Evolutionary conservation across 1,284 basidiomycete genomes (phyloP).

Genomic region (Moesziomyces sp.): DNA sequence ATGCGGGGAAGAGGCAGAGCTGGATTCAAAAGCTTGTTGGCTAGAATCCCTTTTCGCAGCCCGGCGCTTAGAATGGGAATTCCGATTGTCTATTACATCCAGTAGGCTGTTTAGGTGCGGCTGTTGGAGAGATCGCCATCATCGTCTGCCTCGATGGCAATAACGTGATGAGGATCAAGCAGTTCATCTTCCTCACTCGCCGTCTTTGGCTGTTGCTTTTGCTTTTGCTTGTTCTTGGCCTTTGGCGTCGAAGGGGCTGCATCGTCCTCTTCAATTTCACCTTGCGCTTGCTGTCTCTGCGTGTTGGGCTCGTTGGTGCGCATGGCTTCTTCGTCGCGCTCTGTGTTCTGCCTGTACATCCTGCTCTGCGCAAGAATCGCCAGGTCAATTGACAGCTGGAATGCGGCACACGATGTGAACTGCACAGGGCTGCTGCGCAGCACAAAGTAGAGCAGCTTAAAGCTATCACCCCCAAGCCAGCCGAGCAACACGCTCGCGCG

Average conservation of each 20-base stretch:
- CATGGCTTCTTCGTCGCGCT: conserved; percentile 47
- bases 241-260: not conserved
- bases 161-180: conserved; percentile 30
- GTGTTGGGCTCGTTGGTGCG: not conserved
- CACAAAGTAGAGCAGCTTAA: conserved; percentile 66
- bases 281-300: not conserved
- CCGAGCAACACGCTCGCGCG: conserved; percentile 78
- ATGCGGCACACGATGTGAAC: conserved; percentile 50
- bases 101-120: not conserved
- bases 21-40: conserved; percentile 13
- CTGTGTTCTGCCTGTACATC: conserved; percentile 63
- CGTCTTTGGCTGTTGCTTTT: not conserved
- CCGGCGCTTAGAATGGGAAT: too few species aligned
- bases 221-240: not conserved
- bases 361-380: conserved; percentile 63
- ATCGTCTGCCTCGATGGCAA: conserved; percentile 46
- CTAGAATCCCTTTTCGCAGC: too few species aligned
- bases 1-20: conserved; percentile 3
- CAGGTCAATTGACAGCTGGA: conserved; percentile 67
- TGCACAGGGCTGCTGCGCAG: conserved; percentile 39
- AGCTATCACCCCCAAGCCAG: conserved; percentile 67
- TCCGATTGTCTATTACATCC: too few species aligned
- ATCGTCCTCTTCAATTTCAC: conserved; percentile 19
- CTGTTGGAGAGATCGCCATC: conserved; percentile 35
- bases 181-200: conserved; percentile 15